Base-by-base conservation (phyloP, 2,329 filamentous ascomycete genomes). In the Sporothrix variecibatus region DNA sequence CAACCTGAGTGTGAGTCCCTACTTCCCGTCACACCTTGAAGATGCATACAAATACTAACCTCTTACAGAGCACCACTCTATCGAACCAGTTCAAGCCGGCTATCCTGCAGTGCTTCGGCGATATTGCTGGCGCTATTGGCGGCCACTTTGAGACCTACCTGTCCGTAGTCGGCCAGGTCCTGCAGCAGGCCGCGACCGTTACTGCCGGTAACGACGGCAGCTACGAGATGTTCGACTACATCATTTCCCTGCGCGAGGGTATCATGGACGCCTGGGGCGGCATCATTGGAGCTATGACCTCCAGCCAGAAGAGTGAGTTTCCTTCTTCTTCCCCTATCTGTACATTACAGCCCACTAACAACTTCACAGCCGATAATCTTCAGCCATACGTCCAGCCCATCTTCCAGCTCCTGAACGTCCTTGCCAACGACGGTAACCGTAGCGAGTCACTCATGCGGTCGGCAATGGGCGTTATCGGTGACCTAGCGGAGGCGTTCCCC, bases 231-330 rank as follows among this genome's bases (percentile, higher is more conserved):
- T 92, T 95, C 74, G 95, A 98, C 83, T 99, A 99, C 81, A 92
- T 99, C 78, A 90, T 97, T 77, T 97, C 95, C 26, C 88, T 99
- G 68, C 92, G 96, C 72, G 97, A 99, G 82, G 96, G 95, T 78
- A 98, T 99, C 78, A 97, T 98, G 92, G 96, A 99, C 87, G 96
- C 96, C 46, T 99, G 97, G 95, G 94, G 95, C 79, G 96, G 96
- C 78, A 96, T 97, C 78, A 94, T 99, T 81, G 91, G 95, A 82
- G 94, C 96, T 72, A 94, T 98, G 92, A 97, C 96, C 86, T 85
- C 88, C 71, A 93, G 92, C 80, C 86, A 86, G 80, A 95, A 95
- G 86, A 91, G 92, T 93, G 83, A 82, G 90, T 85, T 7, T 3
- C 23, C 9, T 23, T 28, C 3, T 23, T 8, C 12, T 28, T 34